Evolutionary conservation across 163 green algal species (phyloP).

Genomic region (Chloromonas sp.): DNA sequence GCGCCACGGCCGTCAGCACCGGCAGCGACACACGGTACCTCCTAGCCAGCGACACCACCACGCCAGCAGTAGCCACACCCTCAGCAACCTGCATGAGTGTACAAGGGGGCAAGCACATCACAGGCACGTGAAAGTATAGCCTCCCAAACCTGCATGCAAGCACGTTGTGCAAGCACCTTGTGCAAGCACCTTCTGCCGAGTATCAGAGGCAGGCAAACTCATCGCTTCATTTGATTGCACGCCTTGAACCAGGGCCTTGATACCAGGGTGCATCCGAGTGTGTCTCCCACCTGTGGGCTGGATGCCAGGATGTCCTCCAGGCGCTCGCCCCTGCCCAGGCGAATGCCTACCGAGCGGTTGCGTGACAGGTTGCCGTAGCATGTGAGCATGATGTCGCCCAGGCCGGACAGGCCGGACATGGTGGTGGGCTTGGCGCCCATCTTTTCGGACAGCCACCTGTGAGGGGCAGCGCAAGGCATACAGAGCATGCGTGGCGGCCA

Average conservation of each 20-base stretch:
- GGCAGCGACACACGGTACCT: slow-evolving; percentile 91
- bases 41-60: slow-evolving; percentile 82
- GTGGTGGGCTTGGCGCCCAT: slow-evolving; percentile 89
- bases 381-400: slow-evolving; percentile 99
- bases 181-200: slow-evolving; percentile 17
- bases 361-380: slow-evolving; percentile 92
- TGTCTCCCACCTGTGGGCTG: slow-evolving; percentile 65
- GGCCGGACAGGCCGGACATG: slow-evolving; percentile 80
- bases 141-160: slow-evolving; percentile 46
- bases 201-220: too few species aligned
- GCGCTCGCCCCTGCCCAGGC: slow-evolving; percentile 80
- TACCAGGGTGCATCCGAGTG: slow-evolving; percentile 23
- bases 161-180: neutral
- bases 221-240: too few species aligned
- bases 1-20: slow-evolving; percentile 92
- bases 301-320: slow-evolving; percentile 85
- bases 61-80: slow-evolving; percentile 90
- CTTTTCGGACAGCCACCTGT: slow-evolving; percentile 84
- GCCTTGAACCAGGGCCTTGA: too few species aligned
- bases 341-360: slow-evolving; percentile 90
- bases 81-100: slow-evolving; percentile 77
- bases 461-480: too few species aligned
- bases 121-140: too few species aligned
- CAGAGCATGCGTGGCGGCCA: neutral
- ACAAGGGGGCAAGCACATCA: neutral